phyloP scores from a whole-genome alignment of 2,329 filamentous ascomycete species.

The Fusarium decemcellulare region DNA sequence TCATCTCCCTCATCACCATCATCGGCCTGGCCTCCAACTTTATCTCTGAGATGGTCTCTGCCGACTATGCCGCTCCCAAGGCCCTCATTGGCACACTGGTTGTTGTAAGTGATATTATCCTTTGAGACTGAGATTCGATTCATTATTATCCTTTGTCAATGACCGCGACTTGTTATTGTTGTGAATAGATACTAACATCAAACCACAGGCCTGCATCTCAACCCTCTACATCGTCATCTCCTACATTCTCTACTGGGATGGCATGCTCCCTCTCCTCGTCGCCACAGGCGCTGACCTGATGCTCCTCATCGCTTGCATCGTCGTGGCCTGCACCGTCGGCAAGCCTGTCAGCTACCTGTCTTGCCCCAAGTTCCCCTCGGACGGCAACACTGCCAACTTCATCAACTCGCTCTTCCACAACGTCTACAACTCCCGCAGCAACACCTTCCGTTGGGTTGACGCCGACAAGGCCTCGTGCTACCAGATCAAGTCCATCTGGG shows the following conservation, averaged over 20 bases:
- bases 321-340: slow-evolving; percentile 83
- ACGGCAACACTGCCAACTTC: slow-evolving; percentile 60
- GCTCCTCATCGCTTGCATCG: slow-evolving; percentile 82
- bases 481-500: slow-evolving; percentile 91
- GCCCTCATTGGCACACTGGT: slow-evolving; percentile 84
- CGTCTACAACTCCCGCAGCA: slow-evolving; percentile 52
- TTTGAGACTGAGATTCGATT: too few species aligned
- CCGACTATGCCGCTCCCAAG: slow-evolving; percentile 75
- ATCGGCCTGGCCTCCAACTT: slow-evolving; percentile 89
- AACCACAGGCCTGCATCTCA: slow-evolving; percentile 79
- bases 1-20: slow-evolving; percentile 79
- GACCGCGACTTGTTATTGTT: background rate
- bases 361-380: slow-evolving; percentile 69
- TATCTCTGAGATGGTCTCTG: slow-evolving; percentile 80
- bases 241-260: slow-evolving; percentile 85
- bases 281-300: slow-evolving; percentile 75
- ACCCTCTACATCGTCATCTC: slow-evolving; percentile 85
- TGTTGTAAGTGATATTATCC: slow-evolving; percentile 72
- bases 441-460: slow-evolving; percentile 62
- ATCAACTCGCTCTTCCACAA: slow-evolving; percentile 61
- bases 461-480: slow-evolving; percentile 77
- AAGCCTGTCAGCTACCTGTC: slow-evolving; percentile 84
- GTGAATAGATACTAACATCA: slow-evolving; percentile 7
- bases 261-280: slow-evolving; percentile 81
- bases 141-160: too few species aligned